Evolutionary conservation across 2,329 filamentous ascomycete species (phyloP).

Genomic region (Aspergillus nomiae): DNA sequence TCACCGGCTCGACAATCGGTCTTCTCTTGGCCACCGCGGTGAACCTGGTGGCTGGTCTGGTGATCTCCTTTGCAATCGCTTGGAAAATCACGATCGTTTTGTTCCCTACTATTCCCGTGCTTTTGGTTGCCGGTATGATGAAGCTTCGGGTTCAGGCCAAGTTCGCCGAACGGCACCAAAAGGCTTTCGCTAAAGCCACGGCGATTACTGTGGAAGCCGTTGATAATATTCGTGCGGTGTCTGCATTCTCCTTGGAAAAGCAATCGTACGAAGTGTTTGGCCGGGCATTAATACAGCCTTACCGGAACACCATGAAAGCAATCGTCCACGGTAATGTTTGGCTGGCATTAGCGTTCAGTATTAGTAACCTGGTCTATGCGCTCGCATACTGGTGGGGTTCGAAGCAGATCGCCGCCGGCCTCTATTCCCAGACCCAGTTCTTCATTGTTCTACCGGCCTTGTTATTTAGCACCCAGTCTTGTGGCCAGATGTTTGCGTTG

Average conservation of each 20-base stretch:
- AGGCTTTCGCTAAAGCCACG: constrained; percentile 53
- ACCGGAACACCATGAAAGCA: constrained; percentile 49
- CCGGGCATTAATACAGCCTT: constrained; percentile 47
- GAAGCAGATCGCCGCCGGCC: constrained; percentile 65
- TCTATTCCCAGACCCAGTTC: constrained; percentile 67
- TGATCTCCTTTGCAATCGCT: constrained; percentile 68
- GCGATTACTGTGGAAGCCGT: constrained; percentile 55
- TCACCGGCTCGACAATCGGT: constrained; percentile 71
- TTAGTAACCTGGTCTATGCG: constrained; percentile 68
- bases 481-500: constrained; percentile 73
- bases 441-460: constrained; percentile 72
- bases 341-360: constrained; percentile 44
- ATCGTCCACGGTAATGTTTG: constrained; percentile 49
- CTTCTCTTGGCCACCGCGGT: constrained; percentile 68
- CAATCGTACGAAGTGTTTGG: constrained; percentile 49
- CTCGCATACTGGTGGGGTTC: constrained; percentile 81
- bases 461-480: constrained; percentile 71
- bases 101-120: constrained; percentile 67
- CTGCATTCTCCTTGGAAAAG: constrained; percentile 54
- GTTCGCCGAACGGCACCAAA: constrained; percentile 58
- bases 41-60: constrained; percentile 67
- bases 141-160: constrained; percentile 61
- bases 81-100: constrained; percentile 77
- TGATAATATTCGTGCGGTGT: constrained; percentile 53
- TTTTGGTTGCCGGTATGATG: constrained; percentile 70